Evolutionary conservation across 495 filamentous ascomycete genomes (phyloP), one percentile per base, ranked within the genome.

Genomic region (Aspergillus bridgeri): DNA sequence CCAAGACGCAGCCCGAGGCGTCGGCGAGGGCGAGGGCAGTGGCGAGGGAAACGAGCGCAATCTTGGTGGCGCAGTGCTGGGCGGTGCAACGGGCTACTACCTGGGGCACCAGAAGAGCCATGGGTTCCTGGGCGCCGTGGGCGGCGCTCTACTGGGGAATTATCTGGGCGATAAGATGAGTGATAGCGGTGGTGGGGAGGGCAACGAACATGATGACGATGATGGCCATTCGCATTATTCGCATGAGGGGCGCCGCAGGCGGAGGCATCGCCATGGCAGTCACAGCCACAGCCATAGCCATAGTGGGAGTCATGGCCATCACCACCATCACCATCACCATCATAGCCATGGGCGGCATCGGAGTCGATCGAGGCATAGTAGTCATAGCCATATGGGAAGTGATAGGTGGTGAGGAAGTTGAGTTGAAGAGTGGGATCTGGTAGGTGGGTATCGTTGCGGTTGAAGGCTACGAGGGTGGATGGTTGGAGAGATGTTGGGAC

Each of bases 141-240:
- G 76, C 6, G 79, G 79, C 47, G 80, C 80, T 0, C 64, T 83
- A 17, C 50, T 76, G 4, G 80, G 80, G 2, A 81, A 75, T 51
- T 69, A 77, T 8, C 5, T 80, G 2, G 72, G 75, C 49, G 62
- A 77, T 47, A 73, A 76, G 46, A 52, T 76, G 29, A 76, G 77
- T 56, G 67, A 69, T 21, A n/a, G 24, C n/a, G 38, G 25, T 17
- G 48, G 54, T 25, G 46, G 48, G 25, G 23, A 59, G 19, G 50
- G 57, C 13, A 13, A 48, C 22, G 19, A 20, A 15, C 20, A 48
- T 44, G 49, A 38, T 38, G 48, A 44, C 44, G 24, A 48, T 24
- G 25, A 24, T 4, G 33, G 7, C 7, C 33, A 4, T 13, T 38
- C 33, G 33, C 33, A 38, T 15, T 13, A 38, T 38, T 38, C 33